Conservation (phyloP, 495 filamentous ascomycete genomes). For the Tuber indicum region DNA sequence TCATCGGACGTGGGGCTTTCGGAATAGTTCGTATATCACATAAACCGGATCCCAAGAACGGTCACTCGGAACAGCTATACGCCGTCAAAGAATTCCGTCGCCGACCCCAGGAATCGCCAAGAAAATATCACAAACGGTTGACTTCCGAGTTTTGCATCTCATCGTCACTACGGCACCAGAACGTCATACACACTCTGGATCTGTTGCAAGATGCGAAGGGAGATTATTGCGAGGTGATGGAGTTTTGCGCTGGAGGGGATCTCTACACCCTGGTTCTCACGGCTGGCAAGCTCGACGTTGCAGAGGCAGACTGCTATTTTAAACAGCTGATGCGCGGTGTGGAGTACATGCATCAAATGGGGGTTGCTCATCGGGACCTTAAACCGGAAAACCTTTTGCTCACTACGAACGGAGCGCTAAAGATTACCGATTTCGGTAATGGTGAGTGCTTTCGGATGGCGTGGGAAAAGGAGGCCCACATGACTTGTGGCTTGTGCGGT, state of each 20-base stretch:
- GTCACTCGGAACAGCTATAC: slow-evolving; percentile 79
- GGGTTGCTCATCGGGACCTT: slow-evolving; percentile 91
- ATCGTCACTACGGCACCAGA: slow-evolving; percentile 89
- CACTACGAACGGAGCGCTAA: slow-evolving; percentile 87
- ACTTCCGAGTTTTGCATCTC: slow-evolving; percentile 99
- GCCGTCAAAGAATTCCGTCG: slow-evolving; percentile 98
- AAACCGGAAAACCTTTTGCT: slow-evolving; percentile 96
- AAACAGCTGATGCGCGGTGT: slow-evolving; percentile 99
- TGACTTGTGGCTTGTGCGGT: slow-evolving; percentile 94
- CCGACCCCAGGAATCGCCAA: slow-evolving; percentile 82
- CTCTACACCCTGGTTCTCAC: slow-evolving; percentile 91
- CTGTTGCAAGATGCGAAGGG: slow-evolving; percentile 92
- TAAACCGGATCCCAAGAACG: slow-evolving; percentile 77
- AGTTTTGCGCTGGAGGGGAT: slow-evolving; percentile 95
- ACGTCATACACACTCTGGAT: slow-evolving; percentile 97
- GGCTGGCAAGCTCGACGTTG: slow-evolving; percentile 84
- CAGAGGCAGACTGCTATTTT: slow-evolving; percentile 96
- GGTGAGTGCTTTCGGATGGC: slow-evolving; percentile 99
- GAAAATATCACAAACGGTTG: slow-evolving; percentile 95
- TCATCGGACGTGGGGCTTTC: slow-evolving; percentile 95
- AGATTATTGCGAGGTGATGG: slow-evolving; percentile 99
- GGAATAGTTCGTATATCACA: slow-evolving; percentile 98
- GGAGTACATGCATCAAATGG: slow-evolving; percentile 99
- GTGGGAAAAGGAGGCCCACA: slow-evolving; percentile 96
- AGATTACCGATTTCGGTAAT: slow-evolving; percentile 98